Evolutionary conservation across 768 basidiomycete species (phyloP).

Genomic region (Hydnomerulius pinastri): DNA sequence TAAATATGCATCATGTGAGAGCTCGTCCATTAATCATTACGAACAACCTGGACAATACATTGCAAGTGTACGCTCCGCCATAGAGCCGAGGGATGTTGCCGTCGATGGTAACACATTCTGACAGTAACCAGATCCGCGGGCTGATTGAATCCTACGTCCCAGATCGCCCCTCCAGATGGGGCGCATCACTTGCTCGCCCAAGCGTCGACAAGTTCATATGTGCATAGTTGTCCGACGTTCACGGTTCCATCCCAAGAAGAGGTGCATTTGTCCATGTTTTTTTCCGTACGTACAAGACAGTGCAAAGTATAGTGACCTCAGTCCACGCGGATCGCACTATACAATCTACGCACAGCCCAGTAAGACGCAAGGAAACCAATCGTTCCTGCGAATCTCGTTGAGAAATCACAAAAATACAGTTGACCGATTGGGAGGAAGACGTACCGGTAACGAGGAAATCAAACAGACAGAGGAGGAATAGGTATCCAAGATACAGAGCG

Average conservation of each 20-base stretch:
- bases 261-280: conserved; percentile 6
- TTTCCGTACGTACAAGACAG: conserved; percentile 12
- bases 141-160: too few relatives aligned
- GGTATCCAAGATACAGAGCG: conserved; percentile 87
- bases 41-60: too few relatives aligned
- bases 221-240: background rate
- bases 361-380: conserved; percentile 92
- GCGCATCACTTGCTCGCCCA: too few relatives aligned
- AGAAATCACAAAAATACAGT: background rate
- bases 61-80: too few relatives aligned
- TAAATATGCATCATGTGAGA: too few relatives aligned
- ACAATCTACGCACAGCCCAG: conserved; percentile 86
- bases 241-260: background rate
- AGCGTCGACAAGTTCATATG: too few relatives aligned
- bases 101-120: too few relatives aligned
- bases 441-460: conserved; percentile 87
- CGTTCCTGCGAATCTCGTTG: conserved; percentile 54
- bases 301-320: conserved; percentile 22
- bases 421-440: background rate
- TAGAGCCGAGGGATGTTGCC: too few relatives aligned
- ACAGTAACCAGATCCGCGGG: too few relatives aligned
- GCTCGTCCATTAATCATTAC: too few relatives aligned
- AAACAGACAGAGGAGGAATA: conserved; percentile 78
- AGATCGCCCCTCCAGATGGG: too few relatives aligned
- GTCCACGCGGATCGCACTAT: conserved; percentile 81